Conservation (phyloP, 2,329 filamentous ascomycete species). For the Calonectria hawksworthii region DNA sequence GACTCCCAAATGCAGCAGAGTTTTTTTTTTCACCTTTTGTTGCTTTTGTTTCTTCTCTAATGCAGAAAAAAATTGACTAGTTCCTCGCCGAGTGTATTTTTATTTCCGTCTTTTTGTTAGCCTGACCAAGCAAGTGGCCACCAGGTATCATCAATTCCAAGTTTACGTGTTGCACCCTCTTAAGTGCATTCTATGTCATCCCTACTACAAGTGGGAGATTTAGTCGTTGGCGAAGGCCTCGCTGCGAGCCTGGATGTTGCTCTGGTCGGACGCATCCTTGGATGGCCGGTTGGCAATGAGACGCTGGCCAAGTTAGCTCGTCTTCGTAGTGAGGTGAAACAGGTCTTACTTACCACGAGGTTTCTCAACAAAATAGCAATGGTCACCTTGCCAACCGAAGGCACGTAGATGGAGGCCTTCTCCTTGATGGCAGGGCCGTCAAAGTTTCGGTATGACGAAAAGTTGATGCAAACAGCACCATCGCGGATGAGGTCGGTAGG, state of each 20-base stretch:
- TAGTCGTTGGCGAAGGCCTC: conserved; percentile 59
- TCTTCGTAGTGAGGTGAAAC: not conserved
- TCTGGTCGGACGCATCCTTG: conserved; percentile 53
- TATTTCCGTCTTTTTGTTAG: conserved; percentile 12
- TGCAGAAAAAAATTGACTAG: not conserved
- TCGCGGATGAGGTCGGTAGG: conserved; percentile 86
- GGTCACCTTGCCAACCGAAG: conserved; percentile 97
- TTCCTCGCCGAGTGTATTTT: not conserved
- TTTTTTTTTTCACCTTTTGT: not conserved
- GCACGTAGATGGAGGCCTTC: conserved; percentile 96
- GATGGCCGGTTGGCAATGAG: conserved; percentile 65
- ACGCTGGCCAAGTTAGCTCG: conserved; percentile 56
- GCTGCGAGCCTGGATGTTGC: conserved; percentile 55
- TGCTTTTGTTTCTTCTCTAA: conserved; percentile 8
- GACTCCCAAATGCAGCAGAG: conserved; percentile 8
- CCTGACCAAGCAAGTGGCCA: conserved; percentile 2
- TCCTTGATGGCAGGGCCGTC: conserved; percentile 87
- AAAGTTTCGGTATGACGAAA: conserved; percentile 96
- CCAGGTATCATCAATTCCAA: conserved; percentile 23
- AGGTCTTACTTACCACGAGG: conserved; percentile 75
- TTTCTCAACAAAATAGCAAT: conserved; percentile 93
- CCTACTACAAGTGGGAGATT: not conserved
- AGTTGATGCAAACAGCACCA: conserved; percentile 98
- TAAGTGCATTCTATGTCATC: not conserved
- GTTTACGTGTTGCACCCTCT: not conserved